Evolutionary conservation across 2,329 filamentous ascomycete genomes (phyloP).

Genomic region (Neurospora sp.): DNA sequence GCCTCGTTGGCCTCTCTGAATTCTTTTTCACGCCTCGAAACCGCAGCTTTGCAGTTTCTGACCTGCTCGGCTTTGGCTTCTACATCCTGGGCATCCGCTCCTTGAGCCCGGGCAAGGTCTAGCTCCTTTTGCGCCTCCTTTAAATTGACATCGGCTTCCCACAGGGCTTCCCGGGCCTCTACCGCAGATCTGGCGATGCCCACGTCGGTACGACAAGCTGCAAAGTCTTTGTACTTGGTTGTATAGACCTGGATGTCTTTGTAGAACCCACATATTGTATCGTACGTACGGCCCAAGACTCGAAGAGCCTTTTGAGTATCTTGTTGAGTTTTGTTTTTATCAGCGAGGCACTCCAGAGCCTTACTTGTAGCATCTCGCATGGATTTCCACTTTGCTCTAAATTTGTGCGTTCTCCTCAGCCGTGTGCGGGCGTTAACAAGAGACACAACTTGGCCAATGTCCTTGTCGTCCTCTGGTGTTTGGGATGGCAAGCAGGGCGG

Average conservation of each 20-base stretch:
- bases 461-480: background rate
- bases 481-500: background rate
- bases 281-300: background rate
- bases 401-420: too few relatives aligned
- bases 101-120: background rate
- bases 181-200: background rate
- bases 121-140: background rate
- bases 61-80: background rate
- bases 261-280: background rate
- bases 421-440: background rate
- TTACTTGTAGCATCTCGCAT: background rate
- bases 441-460: background rate
- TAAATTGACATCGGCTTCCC: background rate
- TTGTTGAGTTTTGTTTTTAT: background rate
- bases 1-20: background rate
- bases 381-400: too few relatives aligned
- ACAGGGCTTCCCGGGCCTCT: background rate
- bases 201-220: background rate
- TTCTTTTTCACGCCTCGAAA: background rate
- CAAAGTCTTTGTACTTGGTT: background rate
- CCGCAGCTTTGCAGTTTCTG: background rate
- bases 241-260: fast-evolving
- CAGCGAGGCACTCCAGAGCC: background rate
- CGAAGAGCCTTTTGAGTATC: background rate
- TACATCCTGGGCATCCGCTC: background rate